These are phyloP conservation scores for Schrenkiella parvula DNA, from an alignment of 345 rosid species.

Conservation along the genomic window DNA sequence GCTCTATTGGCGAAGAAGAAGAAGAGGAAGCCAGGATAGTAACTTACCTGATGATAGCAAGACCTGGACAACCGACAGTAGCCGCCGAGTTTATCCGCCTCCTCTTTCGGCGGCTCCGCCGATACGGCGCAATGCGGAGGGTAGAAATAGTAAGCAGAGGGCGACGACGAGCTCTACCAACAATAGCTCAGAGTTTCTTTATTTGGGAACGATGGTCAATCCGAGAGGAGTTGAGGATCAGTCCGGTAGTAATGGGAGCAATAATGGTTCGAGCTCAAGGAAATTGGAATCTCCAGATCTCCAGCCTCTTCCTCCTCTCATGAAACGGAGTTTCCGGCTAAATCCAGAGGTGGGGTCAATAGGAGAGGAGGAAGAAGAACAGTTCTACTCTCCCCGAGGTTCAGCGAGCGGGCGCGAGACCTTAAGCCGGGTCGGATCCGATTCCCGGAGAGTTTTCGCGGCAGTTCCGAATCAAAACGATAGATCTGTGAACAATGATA, in stretches of 20 bases:
- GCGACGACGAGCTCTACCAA: constrained; percentile 31
- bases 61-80: constrained; percentile 40
- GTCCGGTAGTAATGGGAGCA: constrained; percentile 25
- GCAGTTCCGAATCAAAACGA: constrained; percentile 30
- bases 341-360: constrained; percentile 48
- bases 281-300: constrained; percentile 93
- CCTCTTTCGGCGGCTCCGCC: constrained; percentile 57
- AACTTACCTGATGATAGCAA: constrained; percentile 41
- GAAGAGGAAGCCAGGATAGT: constrained; percentile 25
- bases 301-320: constrained; percentile 83
- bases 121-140: constrained; percentile 28
- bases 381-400: constrained; percentile 88
- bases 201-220: constrained; percentile 66
- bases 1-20: constrained; percentile 52
- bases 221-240: constrained; percentile 40
- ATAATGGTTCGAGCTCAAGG: constrained; percentile 41
- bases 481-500: constrained; percentile 42
- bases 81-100: constrained; percentile 32
- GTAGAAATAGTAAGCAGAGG: constrained; percentile 36
- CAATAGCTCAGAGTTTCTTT: constrained; percentile 85
- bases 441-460: constrained; percentile 55
- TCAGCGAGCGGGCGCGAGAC: constrained; percentile 61
- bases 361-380: constrained; percentile 72
- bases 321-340: constrained; percentile 46
- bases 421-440: constrained; percentile 63